Conservation (phyloP, 768 basidiomycete genomes). For the Aureoboletus auriporus region DNA sequence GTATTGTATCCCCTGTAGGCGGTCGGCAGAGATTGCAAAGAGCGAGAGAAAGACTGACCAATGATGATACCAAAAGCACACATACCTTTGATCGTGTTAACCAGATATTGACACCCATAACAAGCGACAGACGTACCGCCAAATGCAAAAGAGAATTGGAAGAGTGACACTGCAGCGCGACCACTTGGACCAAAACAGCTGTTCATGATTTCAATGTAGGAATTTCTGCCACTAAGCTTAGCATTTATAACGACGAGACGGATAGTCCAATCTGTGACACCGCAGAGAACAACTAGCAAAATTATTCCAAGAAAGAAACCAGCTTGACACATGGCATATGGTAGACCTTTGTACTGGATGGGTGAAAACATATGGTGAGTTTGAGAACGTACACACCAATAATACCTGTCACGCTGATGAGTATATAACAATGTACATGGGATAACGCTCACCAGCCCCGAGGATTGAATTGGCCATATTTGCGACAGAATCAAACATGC, state of each 20-base stretch:
- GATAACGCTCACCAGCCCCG: conserved; percentile 66
- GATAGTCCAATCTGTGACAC: conserved; percentile 96
- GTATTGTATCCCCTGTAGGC: conserved; percentile 82
- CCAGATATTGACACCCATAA: conserved; percentile 1
- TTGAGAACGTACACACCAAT: conserved; percentile 48
- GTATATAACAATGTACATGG: conserved; percentile 9
- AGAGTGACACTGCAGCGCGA: conserved; percentile 91
- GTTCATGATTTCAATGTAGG: conserved; percentile 94
- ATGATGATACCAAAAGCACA: conserved; percentile 98
- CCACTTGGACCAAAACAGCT: conserved; percentile 89
- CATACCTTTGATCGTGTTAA: conserved; percentile 61
- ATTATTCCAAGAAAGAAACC: conserved; percentile 86
- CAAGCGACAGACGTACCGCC: conserved; percentile 57
- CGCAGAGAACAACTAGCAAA: conserved; percentile 77
- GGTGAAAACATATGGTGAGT: neutral
- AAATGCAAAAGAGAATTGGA: conserved; percentile 97
- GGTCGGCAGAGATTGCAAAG: neutral
- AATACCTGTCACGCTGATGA: conserved; percentile 46
- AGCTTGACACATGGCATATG: conserved; percentile 92
- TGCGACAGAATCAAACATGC: conserved; percentile 74
- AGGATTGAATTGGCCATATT: conserved; percentile 97
- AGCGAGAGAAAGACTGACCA: conserved; percentile 30
- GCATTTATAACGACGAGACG: conserved; percentile 93
- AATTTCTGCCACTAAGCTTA: conserved; percentile 88
- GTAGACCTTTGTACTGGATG: conserved; percentile 56